Percentiles rank a stretch among this genome's conserved stretches.
Evolutionary conservation across 495 filamentous ascomycete species (phyloP).

Genomic region (Daldinia loculata): DNA sequence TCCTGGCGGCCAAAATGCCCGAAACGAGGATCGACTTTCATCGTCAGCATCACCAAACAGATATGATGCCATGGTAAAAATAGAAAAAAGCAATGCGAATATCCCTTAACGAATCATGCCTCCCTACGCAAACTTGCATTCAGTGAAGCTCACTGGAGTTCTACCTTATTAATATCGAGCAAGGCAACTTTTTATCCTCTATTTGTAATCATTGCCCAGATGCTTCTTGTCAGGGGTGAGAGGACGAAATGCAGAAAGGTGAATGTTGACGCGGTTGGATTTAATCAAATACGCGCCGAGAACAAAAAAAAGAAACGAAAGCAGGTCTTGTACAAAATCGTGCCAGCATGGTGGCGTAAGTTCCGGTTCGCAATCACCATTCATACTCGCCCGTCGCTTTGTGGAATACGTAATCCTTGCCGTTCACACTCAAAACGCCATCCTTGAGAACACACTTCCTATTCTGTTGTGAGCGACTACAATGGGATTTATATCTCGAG

Average conservation of each 20-base stretch:
- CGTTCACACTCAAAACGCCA: slow-evolving; percentile 88
- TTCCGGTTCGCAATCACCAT: slow-evolving; percentile 67
- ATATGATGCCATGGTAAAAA: neutral
- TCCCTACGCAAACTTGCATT: slow-evolving; percentile 6
- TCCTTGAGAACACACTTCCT: slow-evolving; percentile 98
- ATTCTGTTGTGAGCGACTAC: slow-evolving; percentile 33
- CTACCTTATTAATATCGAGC: slow-evolving; percentile 12
- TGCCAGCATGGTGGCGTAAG: neutral
- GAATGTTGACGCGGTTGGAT: neutral
- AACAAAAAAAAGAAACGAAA: slow-evolving; percentile 12
- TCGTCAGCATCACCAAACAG: neutral
- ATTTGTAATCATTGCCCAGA: neutral
- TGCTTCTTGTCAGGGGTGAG: neutral
- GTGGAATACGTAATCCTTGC: slow-evolving; percentile 97
- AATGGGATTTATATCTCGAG: neutral
- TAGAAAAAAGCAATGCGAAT: slow-evolving; percentile 16
- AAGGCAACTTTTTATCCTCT: neutral
- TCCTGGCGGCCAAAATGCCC: neutral
- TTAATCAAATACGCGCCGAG: slow-evolving; percentile 9
- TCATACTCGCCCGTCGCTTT: slow-evolving; percentile 97
- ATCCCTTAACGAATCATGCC: slow-evolving; percentile 15
- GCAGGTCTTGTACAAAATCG: slow-evolving; percentile 15
- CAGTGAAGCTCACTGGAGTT: neutral
- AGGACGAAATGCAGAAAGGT: slow-evolving; percentile 1
- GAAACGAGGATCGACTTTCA: neutral